Evolutionary conservation across 169 alveolate species (phyloP), one percentile per base, ranked within the genome.

Genomic region (Ichthyophthirius multifiliis): DNA sequence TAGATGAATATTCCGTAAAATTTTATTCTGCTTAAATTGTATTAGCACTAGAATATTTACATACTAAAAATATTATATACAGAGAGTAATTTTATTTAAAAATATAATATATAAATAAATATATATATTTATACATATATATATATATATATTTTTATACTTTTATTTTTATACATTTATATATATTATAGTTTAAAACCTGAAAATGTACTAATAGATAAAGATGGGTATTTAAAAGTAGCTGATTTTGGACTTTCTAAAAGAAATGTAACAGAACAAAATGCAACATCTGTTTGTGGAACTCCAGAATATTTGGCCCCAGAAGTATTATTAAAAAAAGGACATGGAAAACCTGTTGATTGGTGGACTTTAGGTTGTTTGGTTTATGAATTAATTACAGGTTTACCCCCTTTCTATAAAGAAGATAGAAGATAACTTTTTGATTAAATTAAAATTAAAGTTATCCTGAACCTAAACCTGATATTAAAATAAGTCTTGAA

Each of bases 261-360:
- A 73, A 84, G 85, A 65, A 86, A 87, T 76, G 86, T 88, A 4
- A 84, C 46, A 27, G 92, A 89, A 13, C 31, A 85, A 9, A 67
- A 79, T 30, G 91, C 96, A n/a, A 74, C 88, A 81, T 85, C 93
- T 73, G 88, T 94, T 45, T 94, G 97, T 74, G 97, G 97, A 7
- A 89, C 97, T 13, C 93, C 95, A 20, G 98, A 94, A 37, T 95
- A 95, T 85, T 84, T 93, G n/a, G 94, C 97, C 4, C 97, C 97
- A 13, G 97, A 94, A 76, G 89, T 92, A n/a, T 46, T 95, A 41
- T 44, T 74, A 20, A 88, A 94, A 62, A 34, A 81, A 30, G 96
- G 96, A 0, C 95, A 90, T 82, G 93, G 94, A 7, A 88, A 88
- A 74, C 91, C 94, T 9, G 94, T 88, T 31, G 97, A 93, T 86